Conservation (phyloP, 2,329 filamentous ascomycete species). For the Ceratocystiopsis sp. region DNA sequence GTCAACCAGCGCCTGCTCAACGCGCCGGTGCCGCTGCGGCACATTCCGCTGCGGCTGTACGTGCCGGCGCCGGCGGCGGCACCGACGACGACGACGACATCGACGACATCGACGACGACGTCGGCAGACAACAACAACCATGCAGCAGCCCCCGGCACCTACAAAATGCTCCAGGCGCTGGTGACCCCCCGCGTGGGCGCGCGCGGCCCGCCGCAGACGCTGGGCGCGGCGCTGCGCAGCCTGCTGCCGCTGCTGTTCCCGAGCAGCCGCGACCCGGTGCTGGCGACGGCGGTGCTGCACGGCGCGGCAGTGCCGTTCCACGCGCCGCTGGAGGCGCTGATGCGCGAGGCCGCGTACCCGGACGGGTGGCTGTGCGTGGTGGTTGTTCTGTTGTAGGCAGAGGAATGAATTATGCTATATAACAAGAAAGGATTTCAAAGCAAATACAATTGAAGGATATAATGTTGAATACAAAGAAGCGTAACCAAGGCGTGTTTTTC, state of each 20-base stretch:
- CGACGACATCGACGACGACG: no score
- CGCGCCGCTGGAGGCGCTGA: conserved; percentile 66
- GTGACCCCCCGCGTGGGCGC: no score
- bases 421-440: no score
- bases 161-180: conserved; percentile 52
- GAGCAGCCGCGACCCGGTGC: conserved; percentile 63
- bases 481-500: no score
- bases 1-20: conserved; percentile 66
- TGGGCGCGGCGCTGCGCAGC: no score
- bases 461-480: no score
- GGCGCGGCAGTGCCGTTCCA: conserved; percentile 67
- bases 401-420: no score
- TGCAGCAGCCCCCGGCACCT: conserved; percentile 24
- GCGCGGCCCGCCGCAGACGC: no score
- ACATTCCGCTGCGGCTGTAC: conserved; percentile 81
- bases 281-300: conserved; percentile 74
- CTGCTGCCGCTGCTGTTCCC: conserved; percentile 21
- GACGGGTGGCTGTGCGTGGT: conserved; percentile 86
- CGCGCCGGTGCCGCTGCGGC: conserved; percentile 54
- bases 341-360: conserved; percentile 67
- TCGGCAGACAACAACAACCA: no score
- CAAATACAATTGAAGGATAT: no score
- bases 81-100: conserved; percentile 13
- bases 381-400: conserved; percentile 45
- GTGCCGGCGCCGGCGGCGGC: conserved; percentile 47